These are phyloP conservation scores for Hypholoma sublateritium DNA, from an alignment of 768 basidiomycete species.

Conservation along the genomic window DNA sequence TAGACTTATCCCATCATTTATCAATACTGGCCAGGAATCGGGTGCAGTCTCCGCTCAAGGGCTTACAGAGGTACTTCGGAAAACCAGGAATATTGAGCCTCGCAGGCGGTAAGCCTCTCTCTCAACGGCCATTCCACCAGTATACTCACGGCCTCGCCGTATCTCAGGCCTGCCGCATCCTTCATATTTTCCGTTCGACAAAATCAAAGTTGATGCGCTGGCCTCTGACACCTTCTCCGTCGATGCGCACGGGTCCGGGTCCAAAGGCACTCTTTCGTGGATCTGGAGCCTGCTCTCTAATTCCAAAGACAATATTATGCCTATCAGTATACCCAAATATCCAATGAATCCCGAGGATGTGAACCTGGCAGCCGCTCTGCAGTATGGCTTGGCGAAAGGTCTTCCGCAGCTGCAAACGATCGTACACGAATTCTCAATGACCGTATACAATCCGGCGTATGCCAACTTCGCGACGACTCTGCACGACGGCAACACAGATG, in stretches of 20 bases:
- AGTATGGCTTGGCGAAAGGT: slow-evolving; percentile 61
- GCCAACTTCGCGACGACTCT: slow-evolving; percentile 55
- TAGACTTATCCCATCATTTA: slow-evolving; percentile 75
- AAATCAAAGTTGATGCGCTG: slow-evolving; percentile 55
- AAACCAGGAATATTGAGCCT: slow-evolving; percentile 55
- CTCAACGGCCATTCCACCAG: not conserved
- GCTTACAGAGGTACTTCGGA: slow-evolving; percentile 57
- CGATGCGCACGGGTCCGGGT: not conserved
- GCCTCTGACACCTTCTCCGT: slow-evolving; percentile 23
- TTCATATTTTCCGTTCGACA: slow-evolving; percentile 68
- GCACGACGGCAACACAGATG: slow-evolving; percentile 73
- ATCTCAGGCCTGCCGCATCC: slow-evolving; percentile 63
- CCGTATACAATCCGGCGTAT: slow-evolving; percentile 60
- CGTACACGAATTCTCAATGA: slow-evolving; percentile 53
- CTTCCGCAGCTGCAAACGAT: slow-evolving; percentile 56
- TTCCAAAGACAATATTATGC: slow-evolving; percentile 41
- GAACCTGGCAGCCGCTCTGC: slow-evolving; percentile 64
- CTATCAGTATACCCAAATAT: slow-evolving; percentile 64
- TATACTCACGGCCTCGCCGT: not conserved
- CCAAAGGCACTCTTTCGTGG: slow-evolving; percentile 46
- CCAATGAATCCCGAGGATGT: slow-evolving; percentile 41
- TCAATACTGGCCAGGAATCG: slow-evolving; percentile 54
- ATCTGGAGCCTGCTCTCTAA: slow-evolving; percentile 53
- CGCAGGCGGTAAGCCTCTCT: slow-evolving; percentile 58
- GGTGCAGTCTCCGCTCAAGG: slow-evolving; percentile 60